phyloP scores from a whole-genome alignment of 306 rosid genomes.

The Dalbergia oliveri region DNA sequence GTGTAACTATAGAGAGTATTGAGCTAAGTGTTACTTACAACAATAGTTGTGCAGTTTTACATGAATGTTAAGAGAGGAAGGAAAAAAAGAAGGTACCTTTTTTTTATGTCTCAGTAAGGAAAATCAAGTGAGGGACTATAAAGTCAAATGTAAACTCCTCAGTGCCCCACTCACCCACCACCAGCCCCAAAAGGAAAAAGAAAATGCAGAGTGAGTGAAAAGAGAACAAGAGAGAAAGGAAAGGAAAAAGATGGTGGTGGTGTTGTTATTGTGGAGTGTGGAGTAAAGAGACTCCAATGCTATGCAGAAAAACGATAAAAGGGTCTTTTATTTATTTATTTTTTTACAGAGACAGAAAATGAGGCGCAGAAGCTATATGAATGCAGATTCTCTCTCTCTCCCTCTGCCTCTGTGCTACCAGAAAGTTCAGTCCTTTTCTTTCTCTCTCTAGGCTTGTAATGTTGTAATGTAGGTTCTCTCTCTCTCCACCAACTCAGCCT shows the following conservation, averaged over 20 bases:
- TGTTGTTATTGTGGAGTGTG: constrained; percentile 28
- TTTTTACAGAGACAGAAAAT: background rate
- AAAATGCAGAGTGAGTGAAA: constrained; percentile 2
- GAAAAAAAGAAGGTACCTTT: constrained; percentile 65
- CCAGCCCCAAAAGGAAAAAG: background rate
- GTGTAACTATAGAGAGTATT: constrained; percentile 42
- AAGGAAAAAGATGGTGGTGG: constrained; percentile 10
- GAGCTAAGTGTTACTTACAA: constrained; percentile 39
- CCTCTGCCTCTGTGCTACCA: constrained; percentile 42
- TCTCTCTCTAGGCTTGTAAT: constrained; percentile 44
- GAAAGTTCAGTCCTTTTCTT: constrained; percentile 22
- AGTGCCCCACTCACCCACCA: constrained; percentile 54
- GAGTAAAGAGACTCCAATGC: constrained; percentile 54
- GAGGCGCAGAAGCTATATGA: constrained; percentile 34
- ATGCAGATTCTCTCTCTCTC: constrained; percentile 47
- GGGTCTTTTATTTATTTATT: background rate
- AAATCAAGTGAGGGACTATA: constrained; percentile 54
- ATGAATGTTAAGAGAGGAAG: background rate
- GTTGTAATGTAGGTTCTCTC: constrained; percentile 1
- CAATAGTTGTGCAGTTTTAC: constrained; percentile 49
- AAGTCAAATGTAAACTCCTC: constrained; percentile 60
- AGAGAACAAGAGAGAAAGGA: constrained; percentile 7
- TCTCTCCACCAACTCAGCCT: background rate
- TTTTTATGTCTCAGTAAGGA: constrained; percentile 43
- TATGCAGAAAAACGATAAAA: constrained; percentile 37